Evolutionary conservation across 2,329 filamentous ascomycete genomes (phyloP), one percentile per base, ranked within the genome.

Genomic region (Hymenoscyphus repandus): DNA sequence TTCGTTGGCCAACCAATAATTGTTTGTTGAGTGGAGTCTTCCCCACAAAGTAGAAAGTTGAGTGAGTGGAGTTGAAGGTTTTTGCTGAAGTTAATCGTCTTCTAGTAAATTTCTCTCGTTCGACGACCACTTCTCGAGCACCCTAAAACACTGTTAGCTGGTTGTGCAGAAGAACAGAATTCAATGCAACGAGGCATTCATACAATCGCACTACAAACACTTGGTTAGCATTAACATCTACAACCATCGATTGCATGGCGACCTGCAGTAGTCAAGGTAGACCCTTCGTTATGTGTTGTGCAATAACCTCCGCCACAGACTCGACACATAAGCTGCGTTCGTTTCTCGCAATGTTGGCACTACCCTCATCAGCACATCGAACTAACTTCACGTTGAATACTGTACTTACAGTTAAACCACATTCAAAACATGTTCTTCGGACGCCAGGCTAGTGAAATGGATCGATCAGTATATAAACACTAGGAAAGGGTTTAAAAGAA

Each of bases 241-340:
- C 56, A 60, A 31, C 56, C 58, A 54, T 59, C 37, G 42, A 61
- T 61, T 46, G 55, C 55, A 47, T 61, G 60, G 50, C 55, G 54
- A 62, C 61, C 56, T 63, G 54, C 64, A 51, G 58, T 65, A 45
- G 76, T 83, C n/a, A 75, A 70, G 11, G 85, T 88, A 37, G 86
- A 92, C 13, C 88, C 88, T 58, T 90, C 87, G 59, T 95, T 90
- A 65, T 95, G 89, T 50, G 85, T 77, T 53, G 86, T 77, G 67
- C 91, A 96, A 67, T 95, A 96, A 47, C 88, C 87, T 49, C 86
- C 86, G 38, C 78, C 78, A 68, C 91, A 96, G 52, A 77, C 77
- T 54, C 74, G 77, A 66, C 91, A 96, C 32, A 74, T 77, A 41
- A 83, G 79, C 63, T 92, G 88, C 22, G 84, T 88, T 39, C 76